phyloP scores from a whole-genome alignment of 345 rosid species.

The Barbarea vulgaris region DNA sequence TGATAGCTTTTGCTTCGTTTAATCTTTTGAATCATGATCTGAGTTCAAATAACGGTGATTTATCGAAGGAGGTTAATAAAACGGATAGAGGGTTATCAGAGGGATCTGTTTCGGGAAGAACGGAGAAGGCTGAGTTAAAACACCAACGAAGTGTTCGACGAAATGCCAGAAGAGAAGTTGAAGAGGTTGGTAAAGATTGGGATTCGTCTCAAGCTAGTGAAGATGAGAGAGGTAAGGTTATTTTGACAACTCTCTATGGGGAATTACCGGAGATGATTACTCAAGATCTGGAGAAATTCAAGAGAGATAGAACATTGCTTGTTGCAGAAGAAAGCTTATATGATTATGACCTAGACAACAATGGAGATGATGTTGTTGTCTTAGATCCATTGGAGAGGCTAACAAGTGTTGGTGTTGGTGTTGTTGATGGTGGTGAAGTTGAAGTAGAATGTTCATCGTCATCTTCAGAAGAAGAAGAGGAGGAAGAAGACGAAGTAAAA shows the following conservation, averaged over 20 bases:
- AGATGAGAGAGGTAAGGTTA: slow-evolving; percentile 34
- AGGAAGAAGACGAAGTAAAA: slow-evolving; percentile 42
- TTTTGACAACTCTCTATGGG: slow-evolving; percentile 24
- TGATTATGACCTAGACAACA: slow-evolving; percentile 16
- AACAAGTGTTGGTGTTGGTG: slow-evolving; percentile 14
- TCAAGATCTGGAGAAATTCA: slow-evolving; percentile 28
- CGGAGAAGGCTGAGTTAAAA: slow-evolving; percentile 33
- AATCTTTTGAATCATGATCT: slow-evolving; percentile 34
- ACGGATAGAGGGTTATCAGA: slow-evolving; percentile 20
- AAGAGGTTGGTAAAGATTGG: slow-evolving; percentile 44
- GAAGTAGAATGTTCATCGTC: slow-evolving; percentile 47
- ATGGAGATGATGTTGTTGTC: neutral
- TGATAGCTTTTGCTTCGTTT: slow-evolving; percentile 46
- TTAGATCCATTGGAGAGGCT: slow-evolving; percentile 32
- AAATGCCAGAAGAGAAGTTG: slow-evolving; percentile 48
- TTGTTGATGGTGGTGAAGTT: slow-evolving; percentile 24
- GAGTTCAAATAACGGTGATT: slow-evolving; percentile 5
- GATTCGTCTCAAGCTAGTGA: slow-evolving; percentile 38
- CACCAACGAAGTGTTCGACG: slow-evolving; percentile 55
- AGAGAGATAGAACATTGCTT: slow-evolving; percentile 39
- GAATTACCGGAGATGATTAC: slow-evolving; percentile 27
- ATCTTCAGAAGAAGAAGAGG: slow-evolving; percentile 44
- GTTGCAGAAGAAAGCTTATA: slow-evolving; percentile 22
- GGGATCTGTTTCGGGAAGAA: slow-evolving; percentile 14
- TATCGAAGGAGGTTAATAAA: slow-evolving; percentile 27